Evolutionary conservation across 108 stramenopile genomes (phyloP).

Genomic region (Hondaea fermentalgiana): DNA sequence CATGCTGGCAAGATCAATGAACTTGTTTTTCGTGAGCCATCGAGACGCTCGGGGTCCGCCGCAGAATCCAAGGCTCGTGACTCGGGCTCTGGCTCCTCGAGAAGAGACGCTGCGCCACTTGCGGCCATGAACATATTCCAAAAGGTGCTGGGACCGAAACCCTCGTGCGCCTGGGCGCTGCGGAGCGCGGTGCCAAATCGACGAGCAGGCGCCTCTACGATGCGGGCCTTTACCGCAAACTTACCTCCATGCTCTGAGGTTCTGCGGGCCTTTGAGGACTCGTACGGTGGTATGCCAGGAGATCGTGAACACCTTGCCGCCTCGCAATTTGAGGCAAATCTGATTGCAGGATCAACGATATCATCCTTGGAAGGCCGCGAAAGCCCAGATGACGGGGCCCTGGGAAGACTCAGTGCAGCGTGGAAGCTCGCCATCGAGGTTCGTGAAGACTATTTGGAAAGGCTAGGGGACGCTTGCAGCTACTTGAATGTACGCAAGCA

Average conservation of each 20-base stretch:
- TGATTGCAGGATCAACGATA: neutral
- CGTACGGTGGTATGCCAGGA: neutral
- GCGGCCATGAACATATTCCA: neutral
- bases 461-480: neutral
- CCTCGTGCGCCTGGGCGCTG: neutral
- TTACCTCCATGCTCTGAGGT: neutral
- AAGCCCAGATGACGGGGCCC: neutral
- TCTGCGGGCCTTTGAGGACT: neutral
- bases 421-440: neutral
- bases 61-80: neutral
- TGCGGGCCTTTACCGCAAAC: neutral
- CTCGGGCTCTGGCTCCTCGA: neutral
- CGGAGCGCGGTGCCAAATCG: neutral
- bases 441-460: neutral
- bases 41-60: neutral
- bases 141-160: neutral
- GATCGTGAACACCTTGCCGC: neutral
- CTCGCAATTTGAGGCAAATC: neutral
- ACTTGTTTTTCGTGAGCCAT: neutral
- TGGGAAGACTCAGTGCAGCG: neutral
- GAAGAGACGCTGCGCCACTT: neutral
- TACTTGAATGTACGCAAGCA: neutral
- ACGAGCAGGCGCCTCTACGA: neutral
- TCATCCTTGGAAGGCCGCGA: neutral
- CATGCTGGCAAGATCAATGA: neutral